Evolutionary conservation across 257 asterid genomes (phyloP).

Genomic region (Nyctanthes arbortristis): DNA sequence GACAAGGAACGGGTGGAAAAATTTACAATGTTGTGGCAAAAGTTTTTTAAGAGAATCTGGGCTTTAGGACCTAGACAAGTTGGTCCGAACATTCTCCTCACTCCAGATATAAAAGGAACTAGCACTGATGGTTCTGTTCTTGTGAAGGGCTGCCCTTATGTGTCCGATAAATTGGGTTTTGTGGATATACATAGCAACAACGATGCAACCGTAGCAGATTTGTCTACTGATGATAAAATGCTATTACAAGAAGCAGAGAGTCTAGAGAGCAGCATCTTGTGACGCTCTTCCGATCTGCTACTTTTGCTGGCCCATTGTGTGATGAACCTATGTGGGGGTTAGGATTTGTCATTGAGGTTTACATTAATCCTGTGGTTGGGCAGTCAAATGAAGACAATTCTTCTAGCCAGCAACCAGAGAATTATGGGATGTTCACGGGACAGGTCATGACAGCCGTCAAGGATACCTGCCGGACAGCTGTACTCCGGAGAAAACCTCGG

Average conservation of each 20-base stretch:
- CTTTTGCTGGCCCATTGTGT: conserved; percentile 90
- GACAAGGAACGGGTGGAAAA: conserved; percentile 65
- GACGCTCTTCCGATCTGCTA: conserved; percentile 92
- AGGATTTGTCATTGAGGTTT: conserved; percentile 68
- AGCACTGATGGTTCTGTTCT: conserved; percentile 53
- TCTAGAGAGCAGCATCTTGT: conserved; percentile 80
- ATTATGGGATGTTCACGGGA: conserved; percentile 74
- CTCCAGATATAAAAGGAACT: conserved; percentile 48
- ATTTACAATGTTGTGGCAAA: conserved; percentile 53
- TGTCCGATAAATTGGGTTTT: conserved; percentile 71
- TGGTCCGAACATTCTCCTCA: conserved; percentile 85
- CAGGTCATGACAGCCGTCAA: conserved; percentile 87
- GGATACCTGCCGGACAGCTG: conserved; percentile 87
- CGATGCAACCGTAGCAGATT: conserved; percentile 32
- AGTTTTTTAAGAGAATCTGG: conserved; percentile 74
- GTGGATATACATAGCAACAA: conserved; percentile 28
- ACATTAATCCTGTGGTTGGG: conserved; percentile 41
- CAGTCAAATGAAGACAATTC: conserved; percentile 42
- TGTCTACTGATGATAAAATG: conserved; percentile 35
- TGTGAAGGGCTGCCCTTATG: conserved; percentile 63
- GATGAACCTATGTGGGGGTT: conserved; percentile 99
- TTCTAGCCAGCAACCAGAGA: conserved; percentile 56
- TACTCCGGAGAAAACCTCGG: conserved; percentile 74
- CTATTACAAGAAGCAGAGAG: conserved; percentile 61
- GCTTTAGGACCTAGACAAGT: conserved; percentile 90